Percentiles rank a stretch among this genome's conserved stretches.
Conservation (phyloP, 192 early-diverging fungal genomes). For the Coemansia sp. region DNA sequence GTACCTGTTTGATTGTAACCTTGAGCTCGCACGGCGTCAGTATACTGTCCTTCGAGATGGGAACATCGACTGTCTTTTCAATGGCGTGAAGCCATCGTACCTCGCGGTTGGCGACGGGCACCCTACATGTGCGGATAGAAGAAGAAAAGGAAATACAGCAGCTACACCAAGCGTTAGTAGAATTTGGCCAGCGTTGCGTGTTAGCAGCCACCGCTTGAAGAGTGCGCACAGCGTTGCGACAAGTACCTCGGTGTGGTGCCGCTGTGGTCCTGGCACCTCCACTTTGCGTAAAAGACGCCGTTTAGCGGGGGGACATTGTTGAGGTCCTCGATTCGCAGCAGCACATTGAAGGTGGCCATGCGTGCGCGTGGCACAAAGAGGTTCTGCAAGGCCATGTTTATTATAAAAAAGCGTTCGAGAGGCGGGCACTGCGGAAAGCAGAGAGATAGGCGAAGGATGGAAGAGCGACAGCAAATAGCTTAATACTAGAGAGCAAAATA, state of each 20-base stretch:
- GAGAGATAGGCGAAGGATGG: too few species aligned
- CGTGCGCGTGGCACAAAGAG: constrained; percentile 72
- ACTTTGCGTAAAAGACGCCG: constrained; percentile 81
- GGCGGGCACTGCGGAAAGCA: background rate
- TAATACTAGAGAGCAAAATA: too few species aligned
- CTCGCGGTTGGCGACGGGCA: constrained; percentile 49
- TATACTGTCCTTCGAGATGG: constrained; percentile 72
- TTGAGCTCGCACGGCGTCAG: constrained; percentile 74
- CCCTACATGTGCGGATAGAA: constrained; percentile 13
- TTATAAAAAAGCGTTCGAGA: background rate
- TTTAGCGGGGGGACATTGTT: constrained; percentile 78
- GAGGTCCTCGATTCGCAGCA: constrained; percentile 70
- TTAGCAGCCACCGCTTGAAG: background rate
- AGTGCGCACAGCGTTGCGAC: background rate
- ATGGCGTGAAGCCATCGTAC: constrained; percentile 68
- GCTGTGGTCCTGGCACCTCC: constrained; percentile 58
- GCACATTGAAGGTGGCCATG: constrained; percentile 66
- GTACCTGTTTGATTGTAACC: constrained; percentile 69
- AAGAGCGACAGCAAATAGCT: too few species aligned
- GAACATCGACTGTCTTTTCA: constrained; percentile 57
- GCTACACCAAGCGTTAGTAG: background rate
- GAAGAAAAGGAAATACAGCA: background rate
- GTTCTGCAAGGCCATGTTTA: constrained; percentile 52
- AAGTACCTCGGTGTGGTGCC: constrained; percentile 37
- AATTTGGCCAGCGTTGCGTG: background rate